Percentiles rank a stretch among this genome's conserved stretches.
Conservation (phyloP, 2,329 filamentous ascomycete species). For the Periconia macrospinosa region DNA sequence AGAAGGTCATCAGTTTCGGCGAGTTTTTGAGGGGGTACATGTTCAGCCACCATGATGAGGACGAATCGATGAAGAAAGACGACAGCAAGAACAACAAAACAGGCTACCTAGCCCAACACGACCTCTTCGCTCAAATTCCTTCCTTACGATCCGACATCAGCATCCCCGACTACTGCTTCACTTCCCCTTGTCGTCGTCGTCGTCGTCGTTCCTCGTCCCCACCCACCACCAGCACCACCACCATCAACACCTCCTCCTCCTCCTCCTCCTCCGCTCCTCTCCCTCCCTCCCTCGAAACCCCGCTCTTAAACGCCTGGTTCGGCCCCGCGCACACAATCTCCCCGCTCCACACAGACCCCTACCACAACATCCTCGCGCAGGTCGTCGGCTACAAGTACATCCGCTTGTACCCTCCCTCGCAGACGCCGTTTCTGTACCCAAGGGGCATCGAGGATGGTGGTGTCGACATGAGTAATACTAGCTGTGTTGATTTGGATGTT, state of each 20-base stretch:
- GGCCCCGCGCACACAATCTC: constrained; percentile 87
- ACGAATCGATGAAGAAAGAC: neutral
- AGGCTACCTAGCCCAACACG: constrained; percentile 90
- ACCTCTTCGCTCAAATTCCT: constrained; percentile 82
- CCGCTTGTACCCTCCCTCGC: constrained; percentile 76
- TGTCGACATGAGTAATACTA: constrained; percentile 93
- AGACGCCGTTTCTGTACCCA: constrained; percentile 61
- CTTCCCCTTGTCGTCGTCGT: constrained; percentile 50
- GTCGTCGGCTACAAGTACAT: constrained; percentile 90
- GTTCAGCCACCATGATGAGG: constrained; percentile 17
- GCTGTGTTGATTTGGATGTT: constrained; percentile 71
- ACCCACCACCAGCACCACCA: no score
- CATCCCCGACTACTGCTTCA: constrained; percentile 75
- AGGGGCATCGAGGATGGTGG: constrained; percentile 63
- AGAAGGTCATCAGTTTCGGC: constrained; percentile 74
- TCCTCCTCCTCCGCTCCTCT: constrained; percentile 17
- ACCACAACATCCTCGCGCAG: constrained; percentile 89
- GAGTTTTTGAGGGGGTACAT: constrained; percentile 71
- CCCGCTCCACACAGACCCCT: constrained; percentile 89
- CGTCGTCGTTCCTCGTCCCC: no score
- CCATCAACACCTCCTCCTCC: constrained; percentile 15
- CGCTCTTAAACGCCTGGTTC: constrained; percentile 88
- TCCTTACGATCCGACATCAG: constrained; percentile 72
- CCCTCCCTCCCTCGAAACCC: constrained; percentile 49
- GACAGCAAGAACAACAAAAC: constrained; percentile 33